A percentile compares a stretch with the other conserved stretches of the same genome.
Evolutionary conservation across 495 filamentous ascomycete species (phyloP).

Genomic region (Aspergillus ostianus): DNA sequence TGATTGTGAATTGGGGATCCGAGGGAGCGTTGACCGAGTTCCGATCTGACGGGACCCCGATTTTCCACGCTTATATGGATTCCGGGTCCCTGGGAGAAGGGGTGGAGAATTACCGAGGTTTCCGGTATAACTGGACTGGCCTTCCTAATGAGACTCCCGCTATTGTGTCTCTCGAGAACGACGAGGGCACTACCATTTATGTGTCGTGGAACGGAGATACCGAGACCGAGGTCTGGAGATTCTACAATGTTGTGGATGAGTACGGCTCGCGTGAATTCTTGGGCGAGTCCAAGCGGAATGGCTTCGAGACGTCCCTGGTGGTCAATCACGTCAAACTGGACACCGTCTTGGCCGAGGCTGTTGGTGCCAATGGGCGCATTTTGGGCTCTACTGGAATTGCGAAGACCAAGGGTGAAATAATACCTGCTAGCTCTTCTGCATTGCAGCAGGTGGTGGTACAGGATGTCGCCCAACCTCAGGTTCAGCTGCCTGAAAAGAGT

Average conservation of each 20-base stretch:
- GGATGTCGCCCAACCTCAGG: conserved; percentile 5
- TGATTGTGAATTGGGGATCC: conserved; percentile 56
- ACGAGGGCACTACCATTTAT: conserved; percentile 31
- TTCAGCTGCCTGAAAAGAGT: conserved; percentile 5
- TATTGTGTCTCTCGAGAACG: conserved; percentile 31
- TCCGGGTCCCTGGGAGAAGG: conserved; percentile 29
- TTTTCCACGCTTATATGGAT: conserved; percentile 44
- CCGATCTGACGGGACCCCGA: conserved; percentile 42
- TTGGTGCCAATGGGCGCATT: conserved; percentile 23
- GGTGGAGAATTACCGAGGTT: conserved; percentile 37
- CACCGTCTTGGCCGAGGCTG: conserved; percentile 19
- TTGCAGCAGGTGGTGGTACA: neutral
- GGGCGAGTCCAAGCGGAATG: conserved; percentile 31
- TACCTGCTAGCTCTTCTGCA: conserved; percentile 14
- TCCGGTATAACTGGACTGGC: conserved; percentile 38
- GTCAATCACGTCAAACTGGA: conserved; percentile 20
- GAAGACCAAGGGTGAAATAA: conserved; percentile 21
- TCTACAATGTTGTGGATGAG: conserved; percentile 34
- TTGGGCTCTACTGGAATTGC: conserved; percentile 24
- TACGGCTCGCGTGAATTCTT: conserved; percentile 34
- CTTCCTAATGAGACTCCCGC: conserved; percentile 32
- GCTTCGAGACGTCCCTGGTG: conserved; percentile 39
- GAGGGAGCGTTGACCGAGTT: conserved; percentile 55
- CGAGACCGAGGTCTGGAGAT: conserved; percentile 37
- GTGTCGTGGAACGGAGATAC: conserved; percentile 48